Evolutionary conservation across 225 moss, liverwort and hornwort genomes (phyloP), one percentile per base, ranked within the genome.

Genomic region (Rhytidiadelphus loreus): DNA sequence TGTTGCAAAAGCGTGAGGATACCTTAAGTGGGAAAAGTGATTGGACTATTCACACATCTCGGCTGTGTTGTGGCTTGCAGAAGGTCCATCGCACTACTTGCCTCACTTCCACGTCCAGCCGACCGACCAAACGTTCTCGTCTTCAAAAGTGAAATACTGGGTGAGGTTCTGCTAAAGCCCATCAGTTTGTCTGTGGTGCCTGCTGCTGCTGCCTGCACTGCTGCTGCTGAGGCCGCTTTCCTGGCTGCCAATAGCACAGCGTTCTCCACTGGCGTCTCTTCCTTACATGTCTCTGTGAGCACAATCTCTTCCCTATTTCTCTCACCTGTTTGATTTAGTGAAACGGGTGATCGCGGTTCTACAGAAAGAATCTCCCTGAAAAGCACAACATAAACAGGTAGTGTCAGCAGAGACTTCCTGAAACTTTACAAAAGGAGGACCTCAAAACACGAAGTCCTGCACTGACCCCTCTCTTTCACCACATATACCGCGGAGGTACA

Each of bases 151-250:
- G 90, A 90, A 88, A 90, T 80, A 48, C 82, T 86, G 55, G 84
- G 88, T 33, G 93, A 88, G 53, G 92, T 88, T 88, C 90, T 91
- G 66, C 87, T 90, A 16, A 92, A 58, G 71, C 89, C 85, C 43
- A 79, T 72, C 50, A 86, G 37, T 43, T 90, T 88, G 80, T 80
- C 86, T 55, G 81, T 58, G 26, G 87, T 84, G 48, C 91, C 91
- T 52, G 91, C 93, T 80, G 95, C 92, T 48, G 91, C 94, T 86
- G 95, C 94, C 87, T 94, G 92, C 29, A 87, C 94, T 52, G 93
- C 94, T 87, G 95, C 95, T 84, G 94, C 95, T 89, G 93, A 88
- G 56, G 95, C 95, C 56, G 94, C 95, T 90, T 92, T 93, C 80
- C 94, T 92, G 46, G 94, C 95, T 83, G 95, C 95, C 86, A 92